Evolutionary conservation across 768 basidiomycete genomes (phyloP), one percentile per base, ranked within the genome.

Genomic region (Trametes cinnabarina): DNA sequence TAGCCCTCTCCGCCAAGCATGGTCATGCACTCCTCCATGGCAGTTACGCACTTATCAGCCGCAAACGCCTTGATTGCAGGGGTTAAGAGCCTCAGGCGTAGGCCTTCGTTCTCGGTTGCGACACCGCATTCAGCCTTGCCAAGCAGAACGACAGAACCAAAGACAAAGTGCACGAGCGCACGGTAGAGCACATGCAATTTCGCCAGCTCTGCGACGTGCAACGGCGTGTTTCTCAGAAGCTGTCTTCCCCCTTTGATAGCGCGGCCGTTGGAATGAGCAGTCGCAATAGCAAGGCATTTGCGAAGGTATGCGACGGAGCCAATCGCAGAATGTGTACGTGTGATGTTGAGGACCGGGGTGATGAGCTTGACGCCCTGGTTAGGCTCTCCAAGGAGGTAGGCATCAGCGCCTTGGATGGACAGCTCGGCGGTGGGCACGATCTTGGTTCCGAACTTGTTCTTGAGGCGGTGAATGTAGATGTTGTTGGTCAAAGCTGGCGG

Each of bases 381-480:
- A 19, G 77, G 69, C 1, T 69, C 58, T 2, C 90, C 87, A 41
- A 92, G 72, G 42, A 86, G 82, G 69, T 86, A 87, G 0, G 76
- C 90, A 50, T 82, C 77, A 0, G 87, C 71, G 32, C 76, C 76
- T 53, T 82, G 74, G 17, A 92, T 74, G 17, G 80, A 80, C 41
- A 90, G 79, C 69, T 92, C 89, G 0, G 88, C 89, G 3, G 90
- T 92, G 1, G 89, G 90, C 19, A 92, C 72, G 20, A 81, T 75
- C 55, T 85, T 81, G 0, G 90, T 92, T 3, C 90, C 89, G 30
- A 90, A 76, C 71, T 92, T 92, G 69, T 87, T 79, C 74, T 92
- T 92, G 44, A 91, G 77, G 14, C 88, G 79, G 69, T 92, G 90
- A 2, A 88, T 71, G 62, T 77, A 74, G 52, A 92, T 82, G 23